phyloP scores from a whole-genome alignment of 2,329 filamentous ascomycete genomes.

The Neofusicoccum kwambonambiense region DNA sequence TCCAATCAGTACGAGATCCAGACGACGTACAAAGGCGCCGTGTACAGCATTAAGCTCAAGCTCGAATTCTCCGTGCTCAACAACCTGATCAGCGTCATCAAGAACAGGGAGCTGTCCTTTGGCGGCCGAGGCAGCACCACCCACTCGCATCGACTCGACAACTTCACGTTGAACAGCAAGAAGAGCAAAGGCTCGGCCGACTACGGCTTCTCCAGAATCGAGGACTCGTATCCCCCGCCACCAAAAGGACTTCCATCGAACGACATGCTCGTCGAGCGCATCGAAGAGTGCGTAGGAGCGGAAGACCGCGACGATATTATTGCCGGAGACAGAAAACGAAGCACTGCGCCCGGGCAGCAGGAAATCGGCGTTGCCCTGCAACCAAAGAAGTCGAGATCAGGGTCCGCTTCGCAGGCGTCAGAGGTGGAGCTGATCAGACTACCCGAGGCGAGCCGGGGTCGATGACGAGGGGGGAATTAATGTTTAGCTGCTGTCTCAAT shows the following conservation, averaged over 20 bases:
- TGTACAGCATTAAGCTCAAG: constrained; percentile 51
- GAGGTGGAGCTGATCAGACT: neutral
- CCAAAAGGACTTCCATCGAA: no score
- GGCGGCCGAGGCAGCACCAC: neutral
- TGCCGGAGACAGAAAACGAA: no score
- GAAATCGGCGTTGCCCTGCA: neutral
- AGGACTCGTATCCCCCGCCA: no score
- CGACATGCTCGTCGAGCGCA: neutral
- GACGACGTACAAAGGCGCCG: constrained; percentile 41
- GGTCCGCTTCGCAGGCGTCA: neutral
- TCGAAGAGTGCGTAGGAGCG: neutral
- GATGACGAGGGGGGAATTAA: neutral
- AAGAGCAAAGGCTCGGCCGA: neutral
- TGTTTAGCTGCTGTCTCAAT: neutral
- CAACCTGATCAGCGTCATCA: constrained; percentile 39
- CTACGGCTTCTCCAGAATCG: neutral
- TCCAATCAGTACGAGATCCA: constrained; percentile 39
- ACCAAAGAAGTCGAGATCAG: neutral
- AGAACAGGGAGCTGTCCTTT: neutral
- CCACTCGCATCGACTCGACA: neutral
- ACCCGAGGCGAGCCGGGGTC: neutral
- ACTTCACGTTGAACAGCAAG: neutral
- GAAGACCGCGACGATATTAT: neutral
- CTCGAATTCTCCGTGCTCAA: constrained; percentile 58
- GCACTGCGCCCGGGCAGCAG: neutral